Percentiles rank a stretch among this genome's conserved stretches.
Evolutionary conservation across 2,329 filamentous ascomycete genomes (phyloP).

Genomic region (Incumbomyces delicatus): DNA sequence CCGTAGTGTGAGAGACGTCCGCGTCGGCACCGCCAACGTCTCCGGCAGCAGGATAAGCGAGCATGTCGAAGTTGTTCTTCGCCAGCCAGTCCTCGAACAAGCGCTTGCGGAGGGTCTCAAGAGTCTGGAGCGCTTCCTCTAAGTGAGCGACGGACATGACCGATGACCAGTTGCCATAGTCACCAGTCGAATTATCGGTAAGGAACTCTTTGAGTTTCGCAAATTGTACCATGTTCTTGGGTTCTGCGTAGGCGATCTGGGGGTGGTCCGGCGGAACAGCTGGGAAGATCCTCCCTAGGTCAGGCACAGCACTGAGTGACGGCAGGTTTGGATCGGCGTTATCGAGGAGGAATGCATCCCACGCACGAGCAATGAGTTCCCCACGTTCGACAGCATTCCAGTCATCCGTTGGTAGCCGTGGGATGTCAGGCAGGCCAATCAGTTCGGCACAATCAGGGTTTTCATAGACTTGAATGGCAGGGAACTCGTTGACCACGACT

Average conservation of each 20-base stretch:
- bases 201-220: slow-evolving; percentile 8
- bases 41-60: slow-evolving; percentile 41
- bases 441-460: slow-evolving; percentile 9
- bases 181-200: not conserved
- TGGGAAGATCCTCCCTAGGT: slow-evolving; percentile 35
- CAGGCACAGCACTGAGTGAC: slow-evolving; percentile 29
- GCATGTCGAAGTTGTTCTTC: slow-evolving; percentile 28
- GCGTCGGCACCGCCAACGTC: slow-evolving; percentile 41
- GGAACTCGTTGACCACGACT: slow-evolving; percentile 24
- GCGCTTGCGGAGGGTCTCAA: slow-evolving; percentile 11
- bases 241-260: slow-evolving; percentile 11
- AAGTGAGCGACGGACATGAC: slow-evolving; percentile 10
- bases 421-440: slow-evolving; percentile 28
- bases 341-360: slow-evolving; percentile 41
- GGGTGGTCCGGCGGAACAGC: slow-evolving; percentile 10
- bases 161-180: not conserved
- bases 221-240: slow-evolving; percentile 12
- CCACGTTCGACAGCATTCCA: slow-evolving; percentile 41
- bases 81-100: slow-evolving; percentile 39
- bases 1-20: slow-evolving; percentile 26
- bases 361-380: slow-evolving; percentile 41
- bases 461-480: slow-evolving; percentile 25
- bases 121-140: slow-evolving; percentile 5
- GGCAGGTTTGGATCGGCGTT: slow-evolving; percentile 34
- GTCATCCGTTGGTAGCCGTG: slow-evolving; percentile 30